Evolutionary conservation across 805 yeast genomes (phyloP).

Genomic region (Ogataea sp.): DNA sequence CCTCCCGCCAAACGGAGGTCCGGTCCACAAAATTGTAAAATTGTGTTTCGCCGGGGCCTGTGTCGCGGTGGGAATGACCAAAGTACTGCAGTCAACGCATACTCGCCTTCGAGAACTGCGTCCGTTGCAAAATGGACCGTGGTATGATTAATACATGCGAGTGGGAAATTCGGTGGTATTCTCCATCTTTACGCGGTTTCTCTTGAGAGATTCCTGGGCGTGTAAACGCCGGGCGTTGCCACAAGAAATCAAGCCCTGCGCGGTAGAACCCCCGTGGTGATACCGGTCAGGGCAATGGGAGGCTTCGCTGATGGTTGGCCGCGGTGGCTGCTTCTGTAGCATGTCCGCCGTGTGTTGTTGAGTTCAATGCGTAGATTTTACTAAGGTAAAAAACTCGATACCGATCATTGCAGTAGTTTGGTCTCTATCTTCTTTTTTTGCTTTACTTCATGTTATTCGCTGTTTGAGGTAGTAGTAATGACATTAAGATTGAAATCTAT

Average conservation of each 20-base stretch:
- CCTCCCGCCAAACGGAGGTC: no score
- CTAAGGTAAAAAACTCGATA: slow-evolving; percentile 27
- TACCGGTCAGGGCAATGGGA: slow-evolving; percentile 27
- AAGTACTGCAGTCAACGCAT: slow-evolving; percentile 5
- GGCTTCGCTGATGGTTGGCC: slow-evolving; percentile 32
- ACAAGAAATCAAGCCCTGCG: slow-evolving; percentile 21
- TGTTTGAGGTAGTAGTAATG: not conserved
- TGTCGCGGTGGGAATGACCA: not conserved
- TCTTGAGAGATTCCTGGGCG: slow-evolving; percentile 30
- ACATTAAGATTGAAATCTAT: no score
- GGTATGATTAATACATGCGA: slow-evolving; percentile 14
- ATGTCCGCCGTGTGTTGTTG: slow-evolving; percentile 20
- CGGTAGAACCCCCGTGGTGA: no score
- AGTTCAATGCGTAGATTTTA: slow-evolving; percentile 31
- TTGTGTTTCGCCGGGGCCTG: no score
- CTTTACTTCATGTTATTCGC: not conserved
- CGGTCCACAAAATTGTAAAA: no score
- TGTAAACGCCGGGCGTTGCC: slow-evolving; percentile 31
- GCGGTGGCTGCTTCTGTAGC: slow-evolving; percentile 2
- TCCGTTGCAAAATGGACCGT: not conserved
- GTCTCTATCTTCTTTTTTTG: slow-evolving; percentile 3
- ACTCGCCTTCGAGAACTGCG: slow-evolving; percentile 4
- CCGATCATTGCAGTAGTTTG: slow-evolving; percentile 28
- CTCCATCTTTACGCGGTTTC: slow-evolving; percentile 19
- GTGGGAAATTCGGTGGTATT: slow-evolving; percentile 35